Evolutionary conservation across 176 grass and related monocot species (phyloP).

Genomic region (Secale cereale): DNA sequence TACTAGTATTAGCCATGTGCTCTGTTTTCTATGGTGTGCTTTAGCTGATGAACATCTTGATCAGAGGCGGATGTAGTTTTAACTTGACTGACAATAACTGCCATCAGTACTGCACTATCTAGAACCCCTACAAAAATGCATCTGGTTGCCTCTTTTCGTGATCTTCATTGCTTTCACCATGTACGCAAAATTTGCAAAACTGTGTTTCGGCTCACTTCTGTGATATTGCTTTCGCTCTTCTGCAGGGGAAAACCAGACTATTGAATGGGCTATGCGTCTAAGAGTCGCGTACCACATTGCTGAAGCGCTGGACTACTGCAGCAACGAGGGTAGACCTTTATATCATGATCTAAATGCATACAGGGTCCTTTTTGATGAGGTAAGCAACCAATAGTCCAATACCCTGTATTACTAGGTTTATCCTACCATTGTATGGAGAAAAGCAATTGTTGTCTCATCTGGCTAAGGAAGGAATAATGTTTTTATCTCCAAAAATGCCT

Average conservation of each 20-base stretch:
- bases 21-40: background rate
- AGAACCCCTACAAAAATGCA: background rate
- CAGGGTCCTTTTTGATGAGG: constrained; percentile 91
- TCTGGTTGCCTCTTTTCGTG: background rate
- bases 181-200: background rate
- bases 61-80: background rate
- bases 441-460: constrained; percentile 6
- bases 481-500: background rate
- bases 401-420: background rate
- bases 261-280: constrained; percentile 99
- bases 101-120: background rate
- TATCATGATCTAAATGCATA: constrained; percentile 98
- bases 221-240: constrained; percentile 22
- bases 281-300: constrained; percentile 91
- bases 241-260: constrained; percentile 97
- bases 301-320: constrained; percentile 83
- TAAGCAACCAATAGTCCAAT: constrained; percentile 28
- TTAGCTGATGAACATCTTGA: background rate
- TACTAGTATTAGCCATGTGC: background rate
- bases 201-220: background rate
- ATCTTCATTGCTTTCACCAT: background rate
- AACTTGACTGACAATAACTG: background rate
- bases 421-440: background rate
- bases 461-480: background rate
- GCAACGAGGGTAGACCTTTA: constrained; percentile 61